Evolutionary conservation across 106 monocot genomes (phyloP).

Genomic region (Phalaenopsis equestris): DNA sequence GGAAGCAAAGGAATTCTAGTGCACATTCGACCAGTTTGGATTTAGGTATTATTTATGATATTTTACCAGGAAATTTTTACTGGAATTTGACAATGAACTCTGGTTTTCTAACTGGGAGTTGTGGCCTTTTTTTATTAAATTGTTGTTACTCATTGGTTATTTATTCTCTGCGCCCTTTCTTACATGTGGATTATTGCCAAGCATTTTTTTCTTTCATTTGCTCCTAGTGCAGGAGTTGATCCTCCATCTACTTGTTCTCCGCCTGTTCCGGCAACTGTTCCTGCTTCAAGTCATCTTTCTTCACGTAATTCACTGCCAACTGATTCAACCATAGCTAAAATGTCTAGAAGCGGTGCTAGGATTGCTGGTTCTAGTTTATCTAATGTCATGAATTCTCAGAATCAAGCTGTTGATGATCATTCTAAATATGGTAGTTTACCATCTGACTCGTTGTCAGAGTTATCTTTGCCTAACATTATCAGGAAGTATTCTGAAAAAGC

Average conservation of each 20-base stretch:
- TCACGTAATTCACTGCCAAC: constrained; percentile 26
- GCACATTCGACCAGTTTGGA: constrained; percentile 77
- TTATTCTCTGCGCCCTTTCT: no score
- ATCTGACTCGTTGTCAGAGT: constrained; percentile 51
- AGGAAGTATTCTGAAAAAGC: constrained; percentile 60
- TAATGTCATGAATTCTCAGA: constrained; percentile 34
- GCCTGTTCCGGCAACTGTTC: constrained; percentile 51
- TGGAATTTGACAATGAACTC: background rate
- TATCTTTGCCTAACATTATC: constrained; percentile 38
- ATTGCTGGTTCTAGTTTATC: constrained; percentile 33
- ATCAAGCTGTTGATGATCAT: constrained; percentile 39
- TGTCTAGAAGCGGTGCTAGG: constrained; percentile 24
- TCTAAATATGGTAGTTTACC: constrained; percentile 32
- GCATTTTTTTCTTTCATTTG: constrained; percentile 11
- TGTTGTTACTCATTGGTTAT: background rate
- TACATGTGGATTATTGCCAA: no score
- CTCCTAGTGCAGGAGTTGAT: constrained; percentile 95
- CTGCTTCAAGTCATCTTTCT: constrained; percentile 45
- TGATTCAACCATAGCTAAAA: constrained; percentile 42
- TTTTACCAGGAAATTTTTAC: background rate
- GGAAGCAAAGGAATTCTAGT: constrained; percentile 40
- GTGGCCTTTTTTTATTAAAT: background rate
- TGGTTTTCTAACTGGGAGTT: background rate
- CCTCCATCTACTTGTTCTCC: constrained; percentile 83
- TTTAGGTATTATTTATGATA: constrained; percentile 61